phyloP scores from a whole-genome alignment of 495 filamentous ascomycete genomes.

The Hamigera avellanea region DNA sequence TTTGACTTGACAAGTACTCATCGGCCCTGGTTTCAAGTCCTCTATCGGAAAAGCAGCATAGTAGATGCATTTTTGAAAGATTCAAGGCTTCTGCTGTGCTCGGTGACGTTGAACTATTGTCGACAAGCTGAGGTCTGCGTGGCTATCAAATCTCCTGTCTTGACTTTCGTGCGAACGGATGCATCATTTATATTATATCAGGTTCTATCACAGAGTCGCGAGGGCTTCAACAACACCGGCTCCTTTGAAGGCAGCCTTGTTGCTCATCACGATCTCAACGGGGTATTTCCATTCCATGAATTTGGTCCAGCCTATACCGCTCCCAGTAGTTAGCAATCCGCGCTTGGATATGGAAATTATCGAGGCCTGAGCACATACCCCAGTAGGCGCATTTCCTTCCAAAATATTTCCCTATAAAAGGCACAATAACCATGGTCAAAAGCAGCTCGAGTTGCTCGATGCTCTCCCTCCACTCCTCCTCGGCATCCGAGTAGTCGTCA shows the following conservation, averaged over 20 bases:
- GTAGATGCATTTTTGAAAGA: no score
- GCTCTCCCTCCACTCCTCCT: constrained; percentile 86
- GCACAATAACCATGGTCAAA: constrained; percentile 84
- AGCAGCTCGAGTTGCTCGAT: constrained; percentile 88
- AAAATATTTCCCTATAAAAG: constrained; percentile 86
- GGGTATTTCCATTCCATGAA: constrained; percentile 76
- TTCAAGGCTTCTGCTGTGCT: no score
- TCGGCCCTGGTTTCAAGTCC: no score
- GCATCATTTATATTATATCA: no score
- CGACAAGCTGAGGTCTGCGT: no score
- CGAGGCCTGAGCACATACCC: constrained; percentile 44
- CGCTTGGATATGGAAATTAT: neutral
- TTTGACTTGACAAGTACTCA: no score
- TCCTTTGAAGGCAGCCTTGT: constrained; percentile 46
- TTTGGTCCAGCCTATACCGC: constrained; percentile 50
- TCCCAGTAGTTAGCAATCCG: neutral
- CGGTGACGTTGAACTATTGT: no score
- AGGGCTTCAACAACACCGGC: constrained; percentile 59
- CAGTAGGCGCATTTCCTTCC: constrained; percentile 92
- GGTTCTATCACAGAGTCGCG: constrained; percentile 46
- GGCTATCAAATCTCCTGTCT: no score
- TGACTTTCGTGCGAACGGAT: no score
- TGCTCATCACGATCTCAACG: constrained; percentile 48
- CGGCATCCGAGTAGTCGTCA: constrained; percentile 60
- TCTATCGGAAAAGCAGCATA: no score